phyloP scores from a whole-genome alignment of 768 basidiomycete species.

The Boletus edulis region DNA sequence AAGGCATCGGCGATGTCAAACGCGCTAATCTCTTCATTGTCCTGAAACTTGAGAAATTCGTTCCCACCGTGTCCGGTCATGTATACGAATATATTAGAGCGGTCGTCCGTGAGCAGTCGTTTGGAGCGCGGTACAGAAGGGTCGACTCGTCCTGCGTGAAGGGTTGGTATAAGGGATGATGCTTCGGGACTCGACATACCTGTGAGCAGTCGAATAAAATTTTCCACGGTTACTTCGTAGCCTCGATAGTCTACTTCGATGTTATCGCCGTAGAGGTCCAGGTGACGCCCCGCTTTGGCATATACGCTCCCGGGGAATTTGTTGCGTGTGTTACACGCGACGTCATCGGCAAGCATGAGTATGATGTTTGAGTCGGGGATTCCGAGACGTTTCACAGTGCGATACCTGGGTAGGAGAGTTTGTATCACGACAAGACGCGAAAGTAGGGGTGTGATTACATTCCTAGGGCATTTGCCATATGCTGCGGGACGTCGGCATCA shows the following conservation, averaged over 20 bases:
- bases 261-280: slow-evolving; percentile 93
- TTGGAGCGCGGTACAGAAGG: slow-evolving; percentile 88
- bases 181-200: slow-evolving; percentile 47
- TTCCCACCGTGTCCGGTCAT: slow-evolving; percentile 99
- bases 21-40: slow-evolving; percentile 96
- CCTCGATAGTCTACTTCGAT: slow-evolving; percentile 99
- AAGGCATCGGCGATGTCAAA: slow-evolving; percentile 98
- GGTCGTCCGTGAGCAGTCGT: slow-evolving; percentile 84
- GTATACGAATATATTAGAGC: slow-evolving; percentile 93
- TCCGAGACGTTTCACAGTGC: slow-evolving; percentile 95
- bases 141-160: slow-evolving; percentile 71
- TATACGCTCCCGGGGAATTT: slow-evolving; percentile 91
- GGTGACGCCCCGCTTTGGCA: slow-evolving; percentile 73
- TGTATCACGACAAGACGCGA: neutral
- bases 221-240: slow-evolving; percentile 97
- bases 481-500: slow-evolving; percentile 47
- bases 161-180: neutral
- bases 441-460: slow-evolving; percentile 56
- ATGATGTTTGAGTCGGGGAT: slow-evolving; percentile 99
- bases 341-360: slow-evolving; percentile 98
- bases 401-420: slow-evolving; percentile 61
- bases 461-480: slow-evolving; percentile 97
- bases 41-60: slow-evolving; percentile 98
- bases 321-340: slow-evolving; percentile 90
- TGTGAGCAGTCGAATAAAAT: slow-evolving; percentile 87